phyloP scores from a whole-genome alignment of 805 yeast species.

The Babjeviella inositovora region DNA sequence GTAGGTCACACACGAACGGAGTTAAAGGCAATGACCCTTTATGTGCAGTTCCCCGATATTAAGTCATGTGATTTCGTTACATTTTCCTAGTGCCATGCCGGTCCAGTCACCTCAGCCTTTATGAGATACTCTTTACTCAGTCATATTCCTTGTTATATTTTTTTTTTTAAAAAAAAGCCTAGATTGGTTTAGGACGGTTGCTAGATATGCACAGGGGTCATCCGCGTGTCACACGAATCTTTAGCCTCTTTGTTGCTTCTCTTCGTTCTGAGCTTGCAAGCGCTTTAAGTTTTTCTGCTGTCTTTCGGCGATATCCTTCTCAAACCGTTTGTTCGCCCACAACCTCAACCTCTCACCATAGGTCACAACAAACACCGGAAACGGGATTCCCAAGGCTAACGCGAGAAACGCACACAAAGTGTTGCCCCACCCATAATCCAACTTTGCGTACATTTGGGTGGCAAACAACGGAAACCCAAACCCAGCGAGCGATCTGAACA shows the following conservation, averaged over 20 bases:
- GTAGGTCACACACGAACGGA: too few species aligned
- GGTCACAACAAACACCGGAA: conserved; percentile 38
- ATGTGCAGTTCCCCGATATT: too few species aligned
- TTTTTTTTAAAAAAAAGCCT: too few species aligned
- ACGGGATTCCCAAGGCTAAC: conserved; percentile 45
- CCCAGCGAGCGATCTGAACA: conserved; percentile 52
- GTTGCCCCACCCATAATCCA: conserved; percentile 63
- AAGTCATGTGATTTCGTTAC: too few species aligned
- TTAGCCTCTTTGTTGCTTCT: not conserved
- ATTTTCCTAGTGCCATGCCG: too few species aligned
- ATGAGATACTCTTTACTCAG: too few species aligned
- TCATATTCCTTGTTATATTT: too few species aligned
- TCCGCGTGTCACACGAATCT: too few species aligned
- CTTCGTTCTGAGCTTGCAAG: conserved; percentile 7
- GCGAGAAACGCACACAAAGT: conserved; percentile 45
- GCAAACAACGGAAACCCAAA: conserved; percentile 59
- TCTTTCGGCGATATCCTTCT: conserved; percentile 23
- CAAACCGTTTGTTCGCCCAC: conserved; percentile 40
- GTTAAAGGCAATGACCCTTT: too few species aligned
- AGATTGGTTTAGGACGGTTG: too few species aligned
- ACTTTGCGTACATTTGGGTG: conserved; percentile 29
- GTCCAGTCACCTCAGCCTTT: too few species aligned
- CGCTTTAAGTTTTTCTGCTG: conserved; percentile 23
- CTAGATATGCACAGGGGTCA: too few species aligned
- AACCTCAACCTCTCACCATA: conserved; percentile 40